Base-by-base conservation (phyloP, 371 early-diverging fungal species). In the Mucor sp. region DNA sequence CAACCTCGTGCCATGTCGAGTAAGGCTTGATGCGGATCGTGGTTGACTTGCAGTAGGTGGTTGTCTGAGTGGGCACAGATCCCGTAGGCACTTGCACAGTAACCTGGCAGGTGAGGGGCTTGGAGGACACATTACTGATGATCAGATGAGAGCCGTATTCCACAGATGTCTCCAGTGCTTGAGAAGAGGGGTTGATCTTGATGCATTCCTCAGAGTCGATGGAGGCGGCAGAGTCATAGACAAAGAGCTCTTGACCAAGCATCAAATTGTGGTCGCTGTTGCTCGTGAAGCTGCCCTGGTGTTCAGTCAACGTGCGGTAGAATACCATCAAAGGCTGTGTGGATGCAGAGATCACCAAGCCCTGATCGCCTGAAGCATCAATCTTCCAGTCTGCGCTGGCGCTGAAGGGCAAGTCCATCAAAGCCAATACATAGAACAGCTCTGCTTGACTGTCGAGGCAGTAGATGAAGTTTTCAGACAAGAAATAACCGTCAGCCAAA, bases 81-180 rank as follows among this genome's bases (percentile, higher is more conserved):
- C 84, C 84, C 3, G 72, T 65, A n/a, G 84, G 84, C n/a, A 81
- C 58, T 62, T 84, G 81, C 4, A 72, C 59, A 33, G 77, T 77
- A 1, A 79, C 65, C 48, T 84, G 78, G 28, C 75, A 76, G 11
- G 50, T 48, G 1, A 69, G 58, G 0, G 67, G 6, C 25, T 72
- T 74, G 6, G 78, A 63, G 3, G 78, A 75, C 4, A 75, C 67
- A 44, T 84, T 79, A 55, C 75, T 84, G 19, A 84, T 60, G 30
- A 77, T 75, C 1, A 81, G 44, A 39, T 84, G 78, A 62, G 70
- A 74, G 19, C 80, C 79, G 67, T 84, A 84, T 9, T 75, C 67
- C 1, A 74, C 65, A 0, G 25, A 21, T 1, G 69, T 19, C 44
- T 60, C 50, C 7, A 63, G 32, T 4, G 68, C 50, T 17, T 35